phyloP scores from a whole-genome alignment of 495 filamentous ascomycete species.

The Talaromyces stipitatus region DNA sequence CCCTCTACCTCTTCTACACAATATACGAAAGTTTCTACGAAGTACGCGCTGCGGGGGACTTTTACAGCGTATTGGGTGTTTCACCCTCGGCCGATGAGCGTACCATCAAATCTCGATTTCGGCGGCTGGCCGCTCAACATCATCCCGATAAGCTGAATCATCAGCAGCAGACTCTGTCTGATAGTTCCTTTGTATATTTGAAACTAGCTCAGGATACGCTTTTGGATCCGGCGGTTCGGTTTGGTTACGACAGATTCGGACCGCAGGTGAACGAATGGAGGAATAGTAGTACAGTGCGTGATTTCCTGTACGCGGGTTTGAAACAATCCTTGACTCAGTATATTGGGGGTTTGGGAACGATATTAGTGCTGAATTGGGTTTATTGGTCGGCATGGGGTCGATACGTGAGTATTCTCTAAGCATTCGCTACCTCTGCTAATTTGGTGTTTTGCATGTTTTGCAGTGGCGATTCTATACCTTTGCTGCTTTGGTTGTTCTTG shows the following conservation, averaged over 20 bases:
- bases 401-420: constrained; percentile 34
- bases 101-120: constrained; percentile 75
- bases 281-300: constrained; percentile 60
- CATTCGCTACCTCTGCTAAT: constrained; percentile 18
- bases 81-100: constrained; percentile 61
- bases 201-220: constrained; percentile 81
- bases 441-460: not conserved
- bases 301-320: constrained; percentile 63
- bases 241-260: constrained; percentile 91
- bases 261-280: constrained; percentile 63
- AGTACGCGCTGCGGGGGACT: constrained; percentile 60
- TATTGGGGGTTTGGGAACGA: constrained; percentile 46
- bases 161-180: constrained; percentile 11
- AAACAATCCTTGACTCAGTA: constrained; percentile 58
- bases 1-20: constrained; percentile 81
- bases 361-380: constrained; percentile 63
- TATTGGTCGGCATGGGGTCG: constrained; percentile 80
- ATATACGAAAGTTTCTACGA: constrained; percentile 88
- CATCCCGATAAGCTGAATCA: constrained; percentile 79
- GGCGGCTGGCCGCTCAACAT: constrained; percentile 72
- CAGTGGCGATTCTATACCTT: constrained; percentile 84
- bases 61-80: constrained; percentile 68
- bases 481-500: constrained; percentile 59
- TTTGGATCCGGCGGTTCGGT: constrained; percentile 67
- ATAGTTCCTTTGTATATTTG: constrained; percentile 70